Percentiles rank a stretch among this genome's conserved stretches.
Conservation (phyloP, 1,139 yeast genomes). For the Spencermartinsiella ligniputridi region DNA sequence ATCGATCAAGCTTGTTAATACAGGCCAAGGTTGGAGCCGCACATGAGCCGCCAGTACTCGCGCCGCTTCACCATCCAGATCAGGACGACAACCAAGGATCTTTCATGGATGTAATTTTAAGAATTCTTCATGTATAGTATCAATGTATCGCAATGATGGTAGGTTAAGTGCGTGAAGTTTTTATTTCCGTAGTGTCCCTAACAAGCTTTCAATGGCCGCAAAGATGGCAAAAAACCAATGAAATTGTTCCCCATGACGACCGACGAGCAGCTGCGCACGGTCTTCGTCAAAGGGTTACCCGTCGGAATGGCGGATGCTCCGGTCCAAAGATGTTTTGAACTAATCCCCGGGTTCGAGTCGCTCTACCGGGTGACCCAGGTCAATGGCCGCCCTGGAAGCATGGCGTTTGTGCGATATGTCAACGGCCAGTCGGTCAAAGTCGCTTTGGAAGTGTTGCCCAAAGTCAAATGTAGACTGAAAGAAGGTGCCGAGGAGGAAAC, state of each 20-base stretch:
- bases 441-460: slow-evolving; percentile 23
- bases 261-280: slow-evolving; percentile 31
- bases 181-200: neutral
- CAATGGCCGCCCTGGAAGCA: slow-evolving; percentile 19
- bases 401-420: slow-evolving; percentile 25
- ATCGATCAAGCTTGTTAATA: too few relatives aligned
- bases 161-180: neutral
- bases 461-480: slow-evolving; percentile 8
- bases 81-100: too few relatives aligned
- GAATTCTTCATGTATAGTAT: too few relatives aligned
- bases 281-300: slow-evolving; percentile 32
- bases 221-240: neutral
- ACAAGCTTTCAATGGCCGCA: neutral
- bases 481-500: neutral
- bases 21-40: too few relatives aligned
- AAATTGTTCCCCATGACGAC: slow-evolving; percentile 1
- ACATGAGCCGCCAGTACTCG: too few relatives aligned
- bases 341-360: slow-evolving; percentile 25
- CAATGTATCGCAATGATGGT: neutral
- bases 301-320: slow-evolving; percentile 28
- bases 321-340: slow-evolving; percentile 22
- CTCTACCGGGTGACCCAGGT: slow-evolving; percentile 21
- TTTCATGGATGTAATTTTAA: too few relatives aligned
- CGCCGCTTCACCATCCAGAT: too few relatives aligned
- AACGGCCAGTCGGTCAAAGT: slow-evolving; percentile 21